Evolutionary conservation across 2,329 filamentous ascomycete genomes (phyloP), one percentile per base, ranked within the genome.

Genomic region (Dactylellina cionopaga): DNA sequence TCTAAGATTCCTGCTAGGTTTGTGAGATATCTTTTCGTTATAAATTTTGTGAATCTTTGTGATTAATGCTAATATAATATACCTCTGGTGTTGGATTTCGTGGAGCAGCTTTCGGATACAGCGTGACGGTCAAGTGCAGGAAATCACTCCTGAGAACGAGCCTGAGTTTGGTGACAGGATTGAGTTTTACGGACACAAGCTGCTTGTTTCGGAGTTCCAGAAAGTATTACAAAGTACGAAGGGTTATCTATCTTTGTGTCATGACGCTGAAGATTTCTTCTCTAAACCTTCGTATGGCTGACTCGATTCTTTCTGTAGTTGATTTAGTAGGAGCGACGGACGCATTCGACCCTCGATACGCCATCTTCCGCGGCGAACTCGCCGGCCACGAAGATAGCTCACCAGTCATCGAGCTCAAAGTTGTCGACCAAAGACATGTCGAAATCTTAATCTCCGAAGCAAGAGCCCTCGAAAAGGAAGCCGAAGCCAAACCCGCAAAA

Each of bases 201-300:
- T 46, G 25, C 46, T 33, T 9, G 22, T 17, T 22, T 51, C 46
- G 27, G 7, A 5, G 9, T 4, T 9, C 6, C 25, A 51, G 27
- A 51, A 2, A 11, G 17, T 37, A 13, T 22, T 62, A n/a, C 44
- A 62, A 17, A 52, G 58, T 62, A 62, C 11, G 43, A 29, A 47
- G 3, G 4, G 4, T 13, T 11, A 7, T 7, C 15, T 13, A 25
- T 11, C 22, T 13, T 33, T 11, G 10, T 25, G 25, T 19, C n/a
- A 25, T 41, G 15, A 15, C 3, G 17, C 51, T 22, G 11, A 27
- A 25, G 7, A 22, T 2, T 17, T 35, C n/a, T 19, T 10, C 27
- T 27, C 15, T 31, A 31, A 31, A 15, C 27, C 11, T n/a, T n/a
- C n/a, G n/a, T n/a, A n/a, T n/a, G n/a, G n/a, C n/a, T 51, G 25